These are phyloP conservation scores for Patellifolia procumbens DNA, from an alignment of 179 eudicot species.

Conservation along the genomic window DNA sequence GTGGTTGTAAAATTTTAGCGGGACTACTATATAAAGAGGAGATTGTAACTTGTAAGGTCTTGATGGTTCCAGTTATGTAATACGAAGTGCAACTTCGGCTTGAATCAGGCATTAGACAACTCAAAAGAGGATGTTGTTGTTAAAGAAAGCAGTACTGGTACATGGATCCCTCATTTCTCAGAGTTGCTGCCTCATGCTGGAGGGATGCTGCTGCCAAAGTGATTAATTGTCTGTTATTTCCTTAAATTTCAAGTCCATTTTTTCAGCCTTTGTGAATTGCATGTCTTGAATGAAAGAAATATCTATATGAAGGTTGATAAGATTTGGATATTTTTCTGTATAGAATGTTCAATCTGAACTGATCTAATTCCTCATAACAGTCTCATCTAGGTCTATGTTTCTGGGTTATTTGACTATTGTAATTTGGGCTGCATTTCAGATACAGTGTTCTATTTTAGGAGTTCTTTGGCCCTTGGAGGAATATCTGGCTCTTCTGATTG, in stretches of 20 bases:
- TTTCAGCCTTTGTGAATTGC: background rate
- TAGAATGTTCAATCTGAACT: background rate
- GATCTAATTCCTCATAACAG: background rate
- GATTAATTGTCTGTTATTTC: background rate
- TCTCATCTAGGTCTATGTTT: background rate
- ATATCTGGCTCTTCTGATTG: slow-evolving; percentile 15
- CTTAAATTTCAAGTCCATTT: background rate
- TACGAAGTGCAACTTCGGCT: background rate
- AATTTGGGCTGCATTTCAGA: background rate
- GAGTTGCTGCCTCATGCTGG: background rate
- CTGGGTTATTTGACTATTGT: background rate
- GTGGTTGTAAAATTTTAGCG: too few species aligned
- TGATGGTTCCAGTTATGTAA: background rate
- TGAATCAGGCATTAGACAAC: background rate
- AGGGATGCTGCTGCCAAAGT: too few species aligned
- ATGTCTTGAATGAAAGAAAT: background rate
- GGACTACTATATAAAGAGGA: background rate
- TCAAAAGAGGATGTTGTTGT: background rate
- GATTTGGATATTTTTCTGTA: background rate
- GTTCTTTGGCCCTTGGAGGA: background rate
- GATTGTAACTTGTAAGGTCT: too few species aligned
- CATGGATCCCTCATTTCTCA: background rate
- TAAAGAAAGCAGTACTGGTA: background rate
- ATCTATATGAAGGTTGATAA: background rate
- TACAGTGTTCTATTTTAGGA: background rate